Evolutionary conservation across 306 rosid species (phyloP), one percentile per base, ranked within the genome.

Genomic region (Rosa persica): DNA sequence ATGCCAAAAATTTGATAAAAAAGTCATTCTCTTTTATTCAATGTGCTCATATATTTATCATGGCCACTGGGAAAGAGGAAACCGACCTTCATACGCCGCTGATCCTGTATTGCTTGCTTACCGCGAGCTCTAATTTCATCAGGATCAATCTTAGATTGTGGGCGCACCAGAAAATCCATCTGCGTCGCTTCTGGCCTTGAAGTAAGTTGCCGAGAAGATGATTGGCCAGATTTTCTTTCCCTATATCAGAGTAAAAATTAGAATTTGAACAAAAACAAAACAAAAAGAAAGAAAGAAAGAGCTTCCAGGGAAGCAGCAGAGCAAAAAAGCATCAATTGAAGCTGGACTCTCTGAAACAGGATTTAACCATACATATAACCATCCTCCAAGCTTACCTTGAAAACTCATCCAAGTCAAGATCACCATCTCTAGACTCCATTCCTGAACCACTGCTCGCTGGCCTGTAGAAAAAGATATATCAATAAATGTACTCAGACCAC

Each of bases 161-260:
- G 99, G 0, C 97, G 98, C 76, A 96, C 88, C 70, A 96, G 71
- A 82, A 93, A 96, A 90, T 96, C 99, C 89, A 96, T 77, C 5
- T 98, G 99, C 25, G 97, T 91, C 55, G 99, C 99, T 87, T 93
- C 99, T 1, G 98, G 99, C 78, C 97, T 90, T 62, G 93, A 83
- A 72, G 99, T 89, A 27, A 85, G 94, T 77, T 88, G 96, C 79
- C 96, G 83, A 39, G 96, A 82, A 74, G 99, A 95, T 46, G 97
- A 90, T 75, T 89, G 93, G 58, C 99, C 88, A 76, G 98, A 86
- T 73, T 89, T 96, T 20, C 92, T 92, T 46, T 83, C 89, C 88
- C 99, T 96, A 89, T 82, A 86, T 80, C 64, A 61, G 49, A 64
- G 42, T 70, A 70, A 80, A 76, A 76, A 55, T 70, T 70, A 75